Evolutionary conservation across 2,329 filamentous ascomycete genomes (phyloP), one percentile per base, ranked within the genome.

Genomic region (Emericellopsis atlantica): DNA sequence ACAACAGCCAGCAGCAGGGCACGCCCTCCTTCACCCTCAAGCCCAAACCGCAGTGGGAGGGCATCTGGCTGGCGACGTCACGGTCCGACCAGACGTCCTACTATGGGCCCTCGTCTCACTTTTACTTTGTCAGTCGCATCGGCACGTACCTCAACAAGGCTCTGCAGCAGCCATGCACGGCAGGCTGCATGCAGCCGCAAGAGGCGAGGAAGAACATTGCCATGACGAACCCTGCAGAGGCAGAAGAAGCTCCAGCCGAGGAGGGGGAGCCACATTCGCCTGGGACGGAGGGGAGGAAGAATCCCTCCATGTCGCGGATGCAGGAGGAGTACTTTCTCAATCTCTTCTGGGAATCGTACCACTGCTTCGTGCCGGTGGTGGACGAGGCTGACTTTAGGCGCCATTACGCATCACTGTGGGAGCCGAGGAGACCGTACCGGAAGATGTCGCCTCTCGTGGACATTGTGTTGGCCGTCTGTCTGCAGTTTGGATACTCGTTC

Each of bases 401-500:
- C 6, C 43, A 42, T 23, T 45, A 45, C 22, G 38, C 32, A 11
- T 39, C 43, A 8, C 36, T 45, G 23, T 45, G 43, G 43, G 37
- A 42, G n/a, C 26, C 40, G 8, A 24, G 36, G 4, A 45, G 29
- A 16, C 18, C 37, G 14, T 29, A 42, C 9, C 57, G 70, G 6
- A 61, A 61, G 40, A 56, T 62, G 3, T 74, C 69, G 3, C 61
- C 70, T 2, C 55, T 74, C 1, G 65, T 70, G 1, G 71, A 74
- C 43, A 72, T 74, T 21, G 53, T 73, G 29, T 50, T 74, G 14
- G 70, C 70, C 0, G 42, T 74, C 9, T 69, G 65, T 44, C 66
- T 74, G 57, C 70, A 74, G 49, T 64, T 66, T 32, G 61, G 62
- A 36, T 52, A 53, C 6, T 43, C 50, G 9, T 47, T 53, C 36